Conservation (phyloP, 163 green algal species). For the Chlamydomonas reinhardtii region DNA sequence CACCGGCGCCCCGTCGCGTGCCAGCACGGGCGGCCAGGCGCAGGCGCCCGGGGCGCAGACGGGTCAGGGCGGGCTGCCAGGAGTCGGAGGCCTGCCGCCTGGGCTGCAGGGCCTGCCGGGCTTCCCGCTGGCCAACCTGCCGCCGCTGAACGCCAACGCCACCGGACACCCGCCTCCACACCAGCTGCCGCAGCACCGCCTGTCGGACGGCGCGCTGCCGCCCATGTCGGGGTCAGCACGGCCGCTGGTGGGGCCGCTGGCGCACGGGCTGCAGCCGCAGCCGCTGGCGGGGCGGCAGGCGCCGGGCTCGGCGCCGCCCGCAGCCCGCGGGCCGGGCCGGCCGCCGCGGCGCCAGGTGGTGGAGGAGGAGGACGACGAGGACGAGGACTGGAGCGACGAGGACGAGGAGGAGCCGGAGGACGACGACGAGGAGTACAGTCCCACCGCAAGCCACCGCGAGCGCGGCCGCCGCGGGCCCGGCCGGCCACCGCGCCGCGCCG, state of each 20-base stretch:
- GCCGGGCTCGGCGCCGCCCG: background rate
- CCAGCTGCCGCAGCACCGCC: background rate
- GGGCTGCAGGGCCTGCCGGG: slow-evolving; percentile 15
- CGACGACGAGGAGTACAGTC: background rate
- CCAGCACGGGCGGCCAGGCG: too few species aligned
- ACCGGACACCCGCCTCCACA: too few species aligned
- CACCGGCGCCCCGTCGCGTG: background rate
- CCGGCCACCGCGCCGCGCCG: background rate
- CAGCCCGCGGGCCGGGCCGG: background rate
- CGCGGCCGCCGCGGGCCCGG: background rate
- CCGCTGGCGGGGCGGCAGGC: too few species aligned
- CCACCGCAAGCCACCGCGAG: background rate
- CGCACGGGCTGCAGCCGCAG: too few species aligned
- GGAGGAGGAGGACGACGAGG: background rate
- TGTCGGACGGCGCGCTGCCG: too few species aligned
- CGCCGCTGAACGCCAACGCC: background rate
- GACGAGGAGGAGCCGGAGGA: slow-evolving; percentile 8
- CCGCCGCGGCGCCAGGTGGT: background rate
- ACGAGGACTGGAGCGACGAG: background rate
- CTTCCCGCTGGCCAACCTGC: background rate
- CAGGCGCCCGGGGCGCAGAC: too few species aligned
- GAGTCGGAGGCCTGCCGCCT: background rate
- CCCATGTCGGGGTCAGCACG: too few species aligned
- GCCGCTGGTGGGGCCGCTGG: too few species aligned
- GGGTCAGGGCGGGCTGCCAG: background rate